A percentile compares a stretch with the other conserved stretches of the same genome.
These are phyloP conservation scores for Stygiomarasmius scandens DNA, from an alignment of 1,284 basidiomycete species.

Conservation along the genomic window DNA sequence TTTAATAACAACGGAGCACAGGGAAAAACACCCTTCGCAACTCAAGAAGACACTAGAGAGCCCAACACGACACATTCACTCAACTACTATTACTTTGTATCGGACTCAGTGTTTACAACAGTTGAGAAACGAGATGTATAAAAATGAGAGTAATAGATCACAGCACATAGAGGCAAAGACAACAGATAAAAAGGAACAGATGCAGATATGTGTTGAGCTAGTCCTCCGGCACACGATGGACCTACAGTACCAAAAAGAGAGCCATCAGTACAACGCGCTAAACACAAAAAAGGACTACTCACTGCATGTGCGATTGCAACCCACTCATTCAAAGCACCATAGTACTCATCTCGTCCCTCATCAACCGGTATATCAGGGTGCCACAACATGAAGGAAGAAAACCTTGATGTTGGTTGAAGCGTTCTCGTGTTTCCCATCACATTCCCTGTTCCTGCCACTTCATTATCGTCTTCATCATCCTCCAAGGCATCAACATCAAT, in stretches of 20 bases:
- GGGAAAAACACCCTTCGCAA: too few relatives aligned
- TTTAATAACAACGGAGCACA: too few relatives aligned
- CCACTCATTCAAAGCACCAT: constrained; percentile 69
- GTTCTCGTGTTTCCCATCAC: constrained; percentile 20
- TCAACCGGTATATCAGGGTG: constrained; percentile 71
- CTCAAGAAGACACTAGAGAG: too few relatives aligned
- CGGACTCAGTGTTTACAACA: too few relatives aligned
- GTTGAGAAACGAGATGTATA: too few relatives aligned
- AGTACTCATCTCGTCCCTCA: constrained; percentile 68
- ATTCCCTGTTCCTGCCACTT: constrained; percentile 21
- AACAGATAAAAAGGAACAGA: too few relatives aligned
- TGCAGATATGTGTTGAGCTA: too few relatives aligned
- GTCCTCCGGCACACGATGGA: constrained; percentile 6
- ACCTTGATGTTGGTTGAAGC: constrained; percentile 52
- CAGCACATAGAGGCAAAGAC: too few relatives aligned
- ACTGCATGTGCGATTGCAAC: constrained; percentile 60
- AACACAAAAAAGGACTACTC: constrained; percentile 22
- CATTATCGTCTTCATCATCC: constrained; percentile 18
- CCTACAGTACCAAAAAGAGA: neutral
- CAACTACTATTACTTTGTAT: too few relatives aligned
- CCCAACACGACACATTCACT: too few relatives aligned
- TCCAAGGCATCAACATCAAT: constrained; percentile 26
- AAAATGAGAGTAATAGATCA: too few relatives aligned
- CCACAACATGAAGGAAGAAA: constrained; percentile 71
- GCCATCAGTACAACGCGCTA: too few relatives aligned